Evolutionary conservation across 148 eudicot genomes (phyloP), one percentile per base, ranked within the genome.

Genomic region (Hydrangea macrophylla): DNA sequence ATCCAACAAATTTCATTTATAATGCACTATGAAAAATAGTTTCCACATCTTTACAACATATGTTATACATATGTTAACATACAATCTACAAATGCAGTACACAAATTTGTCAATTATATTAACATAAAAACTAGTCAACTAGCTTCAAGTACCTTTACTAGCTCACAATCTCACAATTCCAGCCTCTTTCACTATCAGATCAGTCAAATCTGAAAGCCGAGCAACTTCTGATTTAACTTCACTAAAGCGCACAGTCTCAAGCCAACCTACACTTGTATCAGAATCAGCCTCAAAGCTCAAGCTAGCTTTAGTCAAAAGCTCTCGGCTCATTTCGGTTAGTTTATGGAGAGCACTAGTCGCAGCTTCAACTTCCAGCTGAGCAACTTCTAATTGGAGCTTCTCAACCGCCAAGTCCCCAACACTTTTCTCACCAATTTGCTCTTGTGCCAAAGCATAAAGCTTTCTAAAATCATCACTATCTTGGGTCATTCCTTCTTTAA

Each of bases 351-450:
- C 94, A 82, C 70, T 84, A 23, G 88, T 90, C 39, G 96, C 92
- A 27, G 92, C 92, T 86, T 90, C 90, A 64, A 88, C 88, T 77
- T 92, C 93, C 54, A 90, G 80, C 69, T 86, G 83, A 70, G 96
- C 88, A 53, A 86, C 92, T 78, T 88, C 94, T 60, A 92, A 64
- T 73, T 84, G 85, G 65, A 83, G 89, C 70, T 92, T 85, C 72
- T 92, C 92, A 28, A 78, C 81, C 30, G 82, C 79, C 73, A 85
- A 62, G 67, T 86, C 88, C 2, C 83, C 83, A 1, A 80, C 51
- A 50, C 70, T 76, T 71, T 70, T 71, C 55, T 68, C 89, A 22
- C 79, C 84, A 28, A 71, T 62, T 64, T 74, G 75, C 31, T 77
- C 92, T 26, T 70, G 81, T 26, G 80, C 77, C 70, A 78, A 63